phyloP scores from a whole-genome alignment of 2,329 filamentous ascomycete species.

The Pseudofabraea citricarpa region DNA sequence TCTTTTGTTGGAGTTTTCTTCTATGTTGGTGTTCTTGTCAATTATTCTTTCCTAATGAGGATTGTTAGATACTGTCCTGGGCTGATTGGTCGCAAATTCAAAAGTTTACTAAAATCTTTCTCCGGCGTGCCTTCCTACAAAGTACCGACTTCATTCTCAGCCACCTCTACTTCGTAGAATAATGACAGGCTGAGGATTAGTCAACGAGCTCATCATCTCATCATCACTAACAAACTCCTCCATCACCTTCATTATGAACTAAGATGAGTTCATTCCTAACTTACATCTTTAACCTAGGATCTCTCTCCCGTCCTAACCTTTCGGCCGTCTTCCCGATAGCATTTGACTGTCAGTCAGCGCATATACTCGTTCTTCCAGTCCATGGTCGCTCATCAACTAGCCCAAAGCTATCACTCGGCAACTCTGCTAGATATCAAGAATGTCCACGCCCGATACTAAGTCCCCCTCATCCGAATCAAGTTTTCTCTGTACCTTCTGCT shows the following conservation, averaged over 20 bases:
- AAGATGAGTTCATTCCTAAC: not conserved
- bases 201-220: no score
- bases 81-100: no score
- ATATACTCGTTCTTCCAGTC: not conserved
- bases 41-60: no score
- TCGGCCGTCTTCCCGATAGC: not conserved
- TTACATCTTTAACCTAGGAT: not conserved
- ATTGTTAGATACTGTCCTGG: no score
- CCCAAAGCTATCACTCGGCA: not conserved
- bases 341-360: not conserved
- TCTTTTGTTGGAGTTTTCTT: not conserved
- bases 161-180: no score
- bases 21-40: not conserved
- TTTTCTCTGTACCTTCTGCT: conserved; percentile 55
- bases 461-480: conserved; percentile 12
- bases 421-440: not conserved
- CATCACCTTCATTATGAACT: not conserved
- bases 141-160: no score
- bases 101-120: no score
- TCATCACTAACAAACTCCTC: not conserved
- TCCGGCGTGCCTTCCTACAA: no score
- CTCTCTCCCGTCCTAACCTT: not conserved
- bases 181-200: no score
- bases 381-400: not conserved
- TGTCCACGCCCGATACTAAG: not conserved